A percentile compares a stretch with the other conserved stretches of the same genome.
Evolutionary conservation across 495 filamentous ascomycete genomes (phyloP).

Genomic region (Neurospora sp.): DNA sequence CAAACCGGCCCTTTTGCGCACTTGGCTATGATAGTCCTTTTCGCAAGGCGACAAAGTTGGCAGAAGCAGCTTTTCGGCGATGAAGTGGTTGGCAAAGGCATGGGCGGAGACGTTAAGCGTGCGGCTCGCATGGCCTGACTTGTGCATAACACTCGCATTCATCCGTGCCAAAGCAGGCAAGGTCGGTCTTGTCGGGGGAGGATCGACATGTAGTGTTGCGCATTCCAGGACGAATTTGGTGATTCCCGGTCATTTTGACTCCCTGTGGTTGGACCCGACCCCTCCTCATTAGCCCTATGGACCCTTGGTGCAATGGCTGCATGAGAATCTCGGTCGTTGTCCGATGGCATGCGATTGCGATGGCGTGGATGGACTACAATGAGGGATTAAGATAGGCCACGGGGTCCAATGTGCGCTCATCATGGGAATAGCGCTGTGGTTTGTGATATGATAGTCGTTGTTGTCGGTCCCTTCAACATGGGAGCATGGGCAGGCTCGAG

Average conservation of each 20-base stretch:
- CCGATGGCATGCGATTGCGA: neutral
- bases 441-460: neutral
- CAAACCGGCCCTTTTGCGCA: neutral
- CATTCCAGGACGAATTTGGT: neutral
- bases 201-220: neutral
- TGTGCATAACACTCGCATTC: neutral
- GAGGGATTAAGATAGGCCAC: constrained; percentile 6
- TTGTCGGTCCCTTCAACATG: neutral
- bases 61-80: neutral
- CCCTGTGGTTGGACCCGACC: constrained; percentile 3
- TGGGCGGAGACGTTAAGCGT: neutral
- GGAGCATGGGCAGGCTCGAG: neutral
- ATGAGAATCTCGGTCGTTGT: neutral
- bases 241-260: neutral
- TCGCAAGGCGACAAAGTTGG: neutral
- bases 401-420: neutral
- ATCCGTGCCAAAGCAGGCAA: neutral
- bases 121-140: neutral
- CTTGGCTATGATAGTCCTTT: neutral
- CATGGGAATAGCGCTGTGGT: neutral
- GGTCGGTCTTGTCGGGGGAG: neutral
- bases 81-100: neutral
- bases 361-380: neutral
- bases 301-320: constrained; percentile 1
- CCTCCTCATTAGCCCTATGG: neutral